Evolutionary conservation across 306 rosid species (phyloP), one percentile per base, ranked within the genome.

Genomic region (Malus sieversii): DNA sequence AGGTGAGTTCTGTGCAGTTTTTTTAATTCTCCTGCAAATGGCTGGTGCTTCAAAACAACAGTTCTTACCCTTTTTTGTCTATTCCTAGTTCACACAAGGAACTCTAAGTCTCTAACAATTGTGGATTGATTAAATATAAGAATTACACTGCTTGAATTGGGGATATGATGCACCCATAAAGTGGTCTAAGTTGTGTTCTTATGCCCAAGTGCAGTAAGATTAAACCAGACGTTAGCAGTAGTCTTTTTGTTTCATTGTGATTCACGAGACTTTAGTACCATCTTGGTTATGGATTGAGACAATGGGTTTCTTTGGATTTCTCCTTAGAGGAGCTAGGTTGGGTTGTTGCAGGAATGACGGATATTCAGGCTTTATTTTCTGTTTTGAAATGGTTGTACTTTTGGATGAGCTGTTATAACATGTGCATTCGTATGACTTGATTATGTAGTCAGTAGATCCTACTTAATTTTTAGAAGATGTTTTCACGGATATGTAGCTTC

Each of bases 1-100:
- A 87, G 97, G 98, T 92, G 75, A 85, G 93, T 79, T 78, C 73
- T 48, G 57, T 73, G 62, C 27, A 30, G 30, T 4, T 48, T 67
- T 48, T 66, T 63, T 35, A 27, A 16, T 35, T 30, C 53, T 60
- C 58, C 32, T 61, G 75, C 5, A 12, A 55, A 25, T 62, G 33
- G 13, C 32, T 45, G 14, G 45, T 71, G 14, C 55, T 58, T 38
- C 6, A 42, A 57, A 72, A 33, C 12, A n/a, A n/a, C 19, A 33
- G 14, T 63, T 46, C 68, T 29, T 57, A 20, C 52, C 27, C 58
- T 67, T 66, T 63, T 23, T 59, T 77, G 18, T 23, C 62, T 29
- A 27, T 70, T 65, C 44, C 38, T 42, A 32, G 32, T 71, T 11
- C 32, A 38, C 7, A 19, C 2, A 12, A 38, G 48, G 65, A 53